Evolutionary conservation across 148 eudicot species (phyloP).

Genomic region (Tetragonia tetragonoides): DNA sequence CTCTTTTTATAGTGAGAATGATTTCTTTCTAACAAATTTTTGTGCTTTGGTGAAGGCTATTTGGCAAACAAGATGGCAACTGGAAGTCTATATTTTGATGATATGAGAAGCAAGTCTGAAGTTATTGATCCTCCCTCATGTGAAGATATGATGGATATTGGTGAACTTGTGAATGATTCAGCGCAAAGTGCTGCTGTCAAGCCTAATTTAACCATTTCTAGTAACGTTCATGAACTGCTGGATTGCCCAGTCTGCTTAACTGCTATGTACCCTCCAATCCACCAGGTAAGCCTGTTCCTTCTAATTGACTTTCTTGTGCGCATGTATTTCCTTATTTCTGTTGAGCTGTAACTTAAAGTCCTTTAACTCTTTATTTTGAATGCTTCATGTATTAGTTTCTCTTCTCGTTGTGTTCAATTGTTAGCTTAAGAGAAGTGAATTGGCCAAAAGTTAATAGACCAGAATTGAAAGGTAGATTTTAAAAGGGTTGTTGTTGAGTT

Average conservation of each 20-base stretch:
- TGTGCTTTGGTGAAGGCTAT: slow-evolving; percentile 9
- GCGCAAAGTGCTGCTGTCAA: slow-evolving; percentile 53
- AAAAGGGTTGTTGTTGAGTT: background rate
- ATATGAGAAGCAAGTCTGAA: slow-evolving; percentile 63
- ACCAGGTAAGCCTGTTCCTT: slow-evolving; percentile 56
- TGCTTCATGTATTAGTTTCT: background rate
- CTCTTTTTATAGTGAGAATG: background rate
- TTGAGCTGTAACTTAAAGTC: background rate
- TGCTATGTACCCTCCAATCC: slow-evolving; percentile 98
- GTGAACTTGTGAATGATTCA: slow-evolving; percentile 62
- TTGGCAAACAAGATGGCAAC: slow-evolving; percentile 50
- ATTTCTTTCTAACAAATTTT: slow-evolving; percentile 3
- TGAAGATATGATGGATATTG: slow-evolving; percentile 61
- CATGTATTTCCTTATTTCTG: background rate
- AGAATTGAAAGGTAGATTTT: background rate
- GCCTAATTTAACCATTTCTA: slow-evolving; percentile 59
- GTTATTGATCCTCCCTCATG: slow-evolving; percentile 68
- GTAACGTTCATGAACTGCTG: slow-evolving; percentile 78
- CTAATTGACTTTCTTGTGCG: background rate
- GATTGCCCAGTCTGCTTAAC: slow-evolving; percentile 93
- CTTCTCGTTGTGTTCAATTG: background rate
- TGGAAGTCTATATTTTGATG: slow-evolving; percentile 71
- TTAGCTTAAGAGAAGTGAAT: background rate
- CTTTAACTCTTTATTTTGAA: background rate
- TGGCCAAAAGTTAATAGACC: background rate